phyloP scores from a whole-genome alignment of 1,284 basidiomycete genomes.

The Xerocomus amazonicus region DNA sequence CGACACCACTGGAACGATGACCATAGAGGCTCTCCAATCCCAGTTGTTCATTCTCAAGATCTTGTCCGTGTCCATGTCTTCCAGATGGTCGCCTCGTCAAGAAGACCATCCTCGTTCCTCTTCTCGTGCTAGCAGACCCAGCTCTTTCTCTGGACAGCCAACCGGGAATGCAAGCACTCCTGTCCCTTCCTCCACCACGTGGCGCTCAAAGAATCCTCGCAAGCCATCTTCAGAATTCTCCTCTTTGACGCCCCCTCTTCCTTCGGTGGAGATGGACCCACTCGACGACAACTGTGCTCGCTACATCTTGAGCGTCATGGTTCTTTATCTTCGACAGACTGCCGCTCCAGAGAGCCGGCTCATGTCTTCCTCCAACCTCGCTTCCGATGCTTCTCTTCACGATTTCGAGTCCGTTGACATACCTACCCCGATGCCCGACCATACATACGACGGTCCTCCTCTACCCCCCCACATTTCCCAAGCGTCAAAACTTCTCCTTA shows the following conservation, averaged over 20 bases:
- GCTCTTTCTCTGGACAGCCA: slow-evolving; percentile 22
- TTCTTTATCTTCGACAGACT: slow-evolving; percentile 77
- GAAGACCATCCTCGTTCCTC: slow-evolving; percentile 37
- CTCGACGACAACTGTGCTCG: slow-evolving; percentile 86
- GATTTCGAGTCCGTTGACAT: slow-evolving; percentile 63
- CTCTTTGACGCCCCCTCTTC: slow-evolving; percentile 36
- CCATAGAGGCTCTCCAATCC: slow-evolving; percentile 80
- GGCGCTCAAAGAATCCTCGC: slow-evolving; percentile 32
- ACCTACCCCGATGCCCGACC: slow-evolving; percentile 30
- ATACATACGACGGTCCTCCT: slow-evolving; percentile 21
- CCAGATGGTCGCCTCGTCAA: slow-evolving; percentile 60
- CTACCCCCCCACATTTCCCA: slow-evolving; percentile 34
- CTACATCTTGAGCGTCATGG: slow-evolving; percentile 81
- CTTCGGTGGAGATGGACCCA: slow-evolving; percentile 67
- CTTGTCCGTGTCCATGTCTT: slow-evolving; percentile 72
- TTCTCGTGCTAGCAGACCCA: slow-evolving; percentile 41
- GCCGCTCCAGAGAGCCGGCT: slow-evolving; percentile 56
- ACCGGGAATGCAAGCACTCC: slow-evolving; percentile 12
- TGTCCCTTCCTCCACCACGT: slow-evolving; percentile 17
- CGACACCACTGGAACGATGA: slow-evolving; percentile 48
- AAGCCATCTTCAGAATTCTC: slow-evolving; percentile 40
- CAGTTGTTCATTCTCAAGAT: slow-evolving; percentile 89
- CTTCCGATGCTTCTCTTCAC: slow-evolving; percentile 64
- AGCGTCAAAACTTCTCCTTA: slow-evolving; percentile 28
- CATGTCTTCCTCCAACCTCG: slow-evolving; percentile 58